These are phyloP conservation scores for Neopestalotiopsis rosae DNA, from an alignment of 2,329 filamentous ascomycete species.

Conservation along the genomic window DNA sequence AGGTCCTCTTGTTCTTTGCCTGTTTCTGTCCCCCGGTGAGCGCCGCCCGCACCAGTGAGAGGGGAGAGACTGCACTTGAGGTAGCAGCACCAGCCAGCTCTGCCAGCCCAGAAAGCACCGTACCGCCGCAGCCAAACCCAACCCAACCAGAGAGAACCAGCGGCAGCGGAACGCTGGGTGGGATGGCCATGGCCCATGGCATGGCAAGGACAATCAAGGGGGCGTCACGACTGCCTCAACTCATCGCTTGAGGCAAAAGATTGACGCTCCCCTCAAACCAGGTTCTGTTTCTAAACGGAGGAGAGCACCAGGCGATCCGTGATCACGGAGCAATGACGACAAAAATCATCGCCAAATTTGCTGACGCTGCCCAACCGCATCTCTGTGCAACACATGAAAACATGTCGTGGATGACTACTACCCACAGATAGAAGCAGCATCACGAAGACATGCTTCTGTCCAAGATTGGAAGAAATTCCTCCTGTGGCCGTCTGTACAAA, in stretches of 20 bases:
- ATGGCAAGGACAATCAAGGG: not conserved
- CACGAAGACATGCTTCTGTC: not conserved
- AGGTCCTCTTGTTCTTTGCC: not conserved
- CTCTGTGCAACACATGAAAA: not conserved
- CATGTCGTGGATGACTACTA: too few species aligned
- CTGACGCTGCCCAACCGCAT: not conserved
- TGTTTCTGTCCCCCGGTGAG: not conserved
- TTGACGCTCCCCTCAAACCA: slow-evolving; percentile 1
- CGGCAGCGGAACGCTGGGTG: not conserved
- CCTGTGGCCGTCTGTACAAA: not conserved
- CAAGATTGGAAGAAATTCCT: not conserved
- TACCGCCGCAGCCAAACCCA: too few species aligned
- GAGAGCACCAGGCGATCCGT: not conserved
- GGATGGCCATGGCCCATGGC: too few species aligned
- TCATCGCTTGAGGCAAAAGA: slow-evolving; percentile 8
- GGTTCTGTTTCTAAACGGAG: too few species aligned
- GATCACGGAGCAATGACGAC: not conserved
- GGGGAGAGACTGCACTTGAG: not conserved
- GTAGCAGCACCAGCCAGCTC: too few species aligned
- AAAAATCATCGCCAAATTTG: not conserved
- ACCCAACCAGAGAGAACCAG: not conserved
- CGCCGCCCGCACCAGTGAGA: not conserved
- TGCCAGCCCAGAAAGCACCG: not conserved
- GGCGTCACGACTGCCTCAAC: slow-evolving; percentile 7
- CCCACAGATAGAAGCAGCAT: not conserved